Evolutionary conservation across 2,329 filamentous ascomycete genomes (phyloP).

Genomic region (Penicillium sp.): DNA sequence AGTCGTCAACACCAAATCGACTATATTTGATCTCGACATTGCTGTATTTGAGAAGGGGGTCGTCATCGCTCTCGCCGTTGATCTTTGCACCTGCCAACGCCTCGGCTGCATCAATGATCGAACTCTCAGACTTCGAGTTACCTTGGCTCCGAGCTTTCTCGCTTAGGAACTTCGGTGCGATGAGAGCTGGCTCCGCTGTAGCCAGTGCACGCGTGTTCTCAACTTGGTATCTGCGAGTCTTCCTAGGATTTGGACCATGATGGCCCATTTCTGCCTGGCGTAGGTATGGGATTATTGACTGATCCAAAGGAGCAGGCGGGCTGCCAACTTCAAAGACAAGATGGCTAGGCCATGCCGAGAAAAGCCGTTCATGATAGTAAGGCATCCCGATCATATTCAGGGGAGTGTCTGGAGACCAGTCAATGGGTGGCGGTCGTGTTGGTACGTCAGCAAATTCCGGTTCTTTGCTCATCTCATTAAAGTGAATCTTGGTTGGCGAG

Average conservation of each 20-base stretch:
- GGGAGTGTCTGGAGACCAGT: slow-evolving; percentile 72
- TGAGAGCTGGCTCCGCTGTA: slow-evolving; percentile 59
- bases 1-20: slow-evolving; percentile 98
- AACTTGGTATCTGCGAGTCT: slow-evolving; percentile 73
- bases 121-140: slow-evolving; percentile 40
- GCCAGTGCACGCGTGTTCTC: slow-evolving; percentile 69
- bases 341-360: slow-evolving; percentile 87
- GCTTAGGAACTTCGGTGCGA: slow-evolving; percentile 87
- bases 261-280: slow-evolving; percentile 71
- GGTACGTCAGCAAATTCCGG: slow-evolving; percentile 72
- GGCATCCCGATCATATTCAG: slow-evolving; percentile 86
- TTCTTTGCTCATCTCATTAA: slow-evolving; percentile 75
- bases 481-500: slow-evolving; percentile 78
- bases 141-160: slow-evolving; percentile 74
- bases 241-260: slow-evolving; percentile 73
- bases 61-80: slow-evolving; percentile 69
- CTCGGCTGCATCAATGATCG: slow-evolving; percentile 58
- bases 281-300: slow-evolving; percentile 64
- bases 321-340: slow-evolving; percentile 81
- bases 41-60: slow-evolving; percentile 84
- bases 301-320: slow-evolving; percentile 72
- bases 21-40: slow-evolving; percentile 98
- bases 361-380: slow-evolving; percentile 81
- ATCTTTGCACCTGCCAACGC: slow-evolving; percentile 67
- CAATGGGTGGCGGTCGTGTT: slow-evolving; percentile 60